A percentile compares a stretch with the other conserved stretches of the same genome.
Evolutionary conservation across 2,329 filamentous ascomycete genomes (phyloP).

Genomic region (Fusarium subtropicale): DNA sequence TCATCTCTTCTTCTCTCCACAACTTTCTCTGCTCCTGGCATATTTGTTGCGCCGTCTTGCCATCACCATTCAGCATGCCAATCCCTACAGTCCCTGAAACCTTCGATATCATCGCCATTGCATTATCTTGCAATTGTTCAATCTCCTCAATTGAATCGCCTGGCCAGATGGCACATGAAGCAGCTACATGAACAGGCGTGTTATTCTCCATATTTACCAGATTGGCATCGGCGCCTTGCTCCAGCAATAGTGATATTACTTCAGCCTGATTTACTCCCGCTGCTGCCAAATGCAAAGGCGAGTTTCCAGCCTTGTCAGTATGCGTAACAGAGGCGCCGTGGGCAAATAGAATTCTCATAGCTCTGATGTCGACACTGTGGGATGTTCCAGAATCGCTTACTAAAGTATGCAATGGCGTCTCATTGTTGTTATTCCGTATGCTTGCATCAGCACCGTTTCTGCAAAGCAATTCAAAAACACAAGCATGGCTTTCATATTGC

Average conservation of each 20-base stretch:
- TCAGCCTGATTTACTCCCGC: rapidly evolving
- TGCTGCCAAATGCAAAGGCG: background rate
- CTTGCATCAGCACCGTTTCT: background rate
- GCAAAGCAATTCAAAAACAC: background rate
- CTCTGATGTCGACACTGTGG: background rate
- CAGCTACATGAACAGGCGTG: background rate
- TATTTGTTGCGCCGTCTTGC: background rate
- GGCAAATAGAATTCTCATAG: background rate
- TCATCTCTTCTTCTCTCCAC: background rate
- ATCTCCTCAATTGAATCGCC: too few species aligned
- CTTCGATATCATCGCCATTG: background rate
- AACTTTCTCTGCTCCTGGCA: background rate
- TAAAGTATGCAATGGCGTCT: background rate
- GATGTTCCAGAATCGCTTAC: rapidly evolving
- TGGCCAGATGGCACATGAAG: too few species aligned
- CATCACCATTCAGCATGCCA: background rate
- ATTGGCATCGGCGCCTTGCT: background rate
- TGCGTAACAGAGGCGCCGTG: background rate
- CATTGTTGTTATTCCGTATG: background rate
- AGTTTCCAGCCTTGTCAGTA: background rate
- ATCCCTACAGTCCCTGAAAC: background rate
- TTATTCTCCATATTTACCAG: background rate
- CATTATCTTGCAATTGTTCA: too few species aligned
- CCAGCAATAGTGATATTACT: background rate
- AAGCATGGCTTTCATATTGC: background rate